Evolutionary conservation across 768 basidiomycete genomes (phyloP).

Genomic region (Cyclocybe cylindracea): DNA sequence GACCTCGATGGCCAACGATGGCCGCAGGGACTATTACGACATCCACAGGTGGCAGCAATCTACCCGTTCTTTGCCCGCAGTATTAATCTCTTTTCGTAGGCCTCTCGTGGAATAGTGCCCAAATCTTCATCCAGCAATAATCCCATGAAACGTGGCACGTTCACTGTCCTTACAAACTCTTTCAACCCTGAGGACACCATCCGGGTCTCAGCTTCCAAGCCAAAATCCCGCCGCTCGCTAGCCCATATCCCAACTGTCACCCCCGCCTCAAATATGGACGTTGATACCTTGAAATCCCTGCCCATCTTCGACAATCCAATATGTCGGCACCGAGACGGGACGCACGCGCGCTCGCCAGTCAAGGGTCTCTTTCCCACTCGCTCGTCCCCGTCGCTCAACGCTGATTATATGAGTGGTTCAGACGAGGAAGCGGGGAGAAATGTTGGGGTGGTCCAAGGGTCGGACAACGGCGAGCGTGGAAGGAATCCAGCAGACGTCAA

Average conservation of each 20-base stretch:
- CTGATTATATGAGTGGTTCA: too few species aligned
- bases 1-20: slow-evolving; percentile 62
- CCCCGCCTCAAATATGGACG: too few species aligned
- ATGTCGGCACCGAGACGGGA: slow-evolving; percentile 20
- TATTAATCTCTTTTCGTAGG: not conserved
- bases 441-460: too few species aligned
- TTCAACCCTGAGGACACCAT: slow-evolving; percentile 41
- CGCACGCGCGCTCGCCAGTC: slow-evolving; percentile 28
- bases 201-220: slow-evolving; percentile 27
- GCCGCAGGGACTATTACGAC: slow-evolving; percentile 37
- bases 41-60: slow-evolving; percentile 20
- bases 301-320: too few species aligned
- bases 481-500: too few species aligned
- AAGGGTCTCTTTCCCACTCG: slow-evolving; percentile 25
- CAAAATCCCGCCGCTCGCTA: not conserved
- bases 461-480: too few species aligned
- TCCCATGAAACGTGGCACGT: slow-evolving; percentile 16
- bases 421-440: too few species aligned
- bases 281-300: too few species aligned
- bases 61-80: not conserved
- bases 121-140: not conserved
- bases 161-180: slow-evolving; percentile 35
- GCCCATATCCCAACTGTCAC: not conserved
- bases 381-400: too few species aligned
- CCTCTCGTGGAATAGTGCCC: not conserved